These are phyloP conservation scores for Russula vinacea DNA, from an alignment of 768 basidiomycete genomes.

Conservation along the genomic window DNA sequence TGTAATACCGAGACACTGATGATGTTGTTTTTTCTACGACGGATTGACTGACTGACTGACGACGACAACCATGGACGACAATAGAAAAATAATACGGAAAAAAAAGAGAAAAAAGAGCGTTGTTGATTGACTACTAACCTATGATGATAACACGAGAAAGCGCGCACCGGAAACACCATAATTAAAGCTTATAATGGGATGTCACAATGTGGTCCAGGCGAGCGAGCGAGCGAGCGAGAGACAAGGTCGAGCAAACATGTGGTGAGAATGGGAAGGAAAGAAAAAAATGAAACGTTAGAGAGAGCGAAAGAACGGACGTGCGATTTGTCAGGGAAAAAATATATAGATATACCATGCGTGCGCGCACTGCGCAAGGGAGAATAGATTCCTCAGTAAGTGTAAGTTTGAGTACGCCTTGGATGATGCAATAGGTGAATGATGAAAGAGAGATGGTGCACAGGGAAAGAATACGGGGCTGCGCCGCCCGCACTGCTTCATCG, in stretches of 20 bases:
- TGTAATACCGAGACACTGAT: conserved; percentile 15
- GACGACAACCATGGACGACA: neutral
- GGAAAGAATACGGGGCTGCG: neutral
- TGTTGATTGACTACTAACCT: conserved; percentile 21
- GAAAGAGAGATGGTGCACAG: neutral
- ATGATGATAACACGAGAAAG: conserved; percentile 12
- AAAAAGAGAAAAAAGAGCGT: conserved; percentile 23
- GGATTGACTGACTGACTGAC: neutral
- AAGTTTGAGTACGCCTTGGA: neutral
- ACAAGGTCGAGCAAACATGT: neutral
- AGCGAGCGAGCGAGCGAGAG: neutral
- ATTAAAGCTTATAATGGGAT: conserved; percentile 29
- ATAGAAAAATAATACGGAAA: neutral
- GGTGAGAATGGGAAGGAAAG: no score
- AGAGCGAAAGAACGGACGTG: conserved; percentile 18
- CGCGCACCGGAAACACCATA: conserved; percentile 20
- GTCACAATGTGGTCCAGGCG: conserved; percentile 20
- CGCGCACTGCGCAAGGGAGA: conserved; percentile 20
- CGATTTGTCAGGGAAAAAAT: conserved; percentile 20
- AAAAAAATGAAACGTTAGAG: neutral
- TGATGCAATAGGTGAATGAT: neutral
- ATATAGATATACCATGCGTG: conserved; percentile 26
- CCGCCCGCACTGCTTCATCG: conserved; percentile 40
- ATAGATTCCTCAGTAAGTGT: conserved; percentile 12
- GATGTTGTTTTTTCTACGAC: conserved; percentile 9